A percentile compares a stretch with the other conserved stretches of the same genome.
Conservation (phyloP, 2,329 filamentous ascomycete genomes). For the Monilinia polystroma region DNA sequence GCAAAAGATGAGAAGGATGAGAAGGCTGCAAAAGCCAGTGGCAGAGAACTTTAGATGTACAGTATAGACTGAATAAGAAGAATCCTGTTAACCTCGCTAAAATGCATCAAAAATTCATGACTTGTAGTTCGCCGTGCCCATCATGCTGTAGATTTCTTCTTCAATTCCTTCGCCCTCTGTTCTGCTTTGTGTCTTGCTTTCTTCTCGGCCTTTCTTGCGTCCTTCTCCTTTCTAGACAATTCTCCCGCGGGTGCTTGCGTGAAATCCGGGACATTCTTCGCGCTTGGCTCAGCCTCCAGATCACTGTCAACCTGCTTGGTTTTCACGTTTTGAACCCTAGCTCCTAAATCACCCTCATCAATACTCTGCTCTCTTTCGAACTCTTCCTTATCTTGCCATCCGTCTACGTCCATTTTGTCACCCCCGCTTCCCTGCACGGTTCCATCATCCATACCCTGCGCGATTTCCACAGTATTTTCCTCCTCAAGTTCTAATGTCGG, state of each 20-base stretch:
- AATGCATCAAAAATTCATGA: slow-evolving; percentile 22
- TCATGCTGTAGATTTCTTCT: slow-evolving; percentile 43
- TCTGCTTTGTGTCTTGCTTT: slow-evolving; percentile 51
- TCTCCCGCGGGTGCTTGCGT: slow-evolving; percentile 38
- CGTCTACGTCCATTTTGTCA: slow-evolving; percentile 37
- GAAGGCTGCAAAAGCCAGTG: slow-evolving; percentile 66
- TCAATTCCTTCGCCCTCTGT: slow-evolving; percentile 61
- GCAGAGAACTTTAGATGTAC: slow-evolving; percentile 66
- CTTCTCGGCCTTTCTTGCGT: slow-evolving; percentile 42
- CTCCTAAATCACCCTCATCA: slow-evolving; percentile 34
- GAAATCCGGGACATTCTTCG: slow-evolving; percentile 23
- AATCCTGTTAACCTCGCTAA: slow-evolving; percentile 8
- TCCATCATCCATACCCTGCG: slow-evolving; percentile 34
- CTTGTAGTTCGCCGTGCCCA: slow-evolving; percentile 17
- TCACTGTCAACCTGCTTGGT: slow-evolving; percentile 43
- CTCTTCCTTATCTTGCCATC: slow-evolving; percentile 42
- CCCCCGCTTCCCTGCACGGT: slow-evolving; percentile 32
- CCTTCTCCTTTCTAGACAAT: slow-evolving; percentile 36
- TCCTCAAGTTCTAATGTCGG: slow-evolving; percentile 44
- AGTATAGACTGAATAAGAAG: slow-evolving; percentile 20
- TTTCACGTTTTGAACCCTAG: slow-evolving; percentile 26
- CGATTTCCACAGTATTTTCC: slow-evolving; percentile 28
- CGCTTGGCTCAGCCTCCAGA: slow-evolving; percentile 35
- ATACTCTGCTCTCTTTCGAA: slow-evolving; percentile 40
- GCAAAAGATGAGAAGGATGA: slow-evolving; percentile 48